Evolutionary conservation across 2,329 filamentous ascomycete genomes (phyloP), one percentile per base, ranked within the genome.

Genomic region (Talaromyces amestolkiae): DNA sequence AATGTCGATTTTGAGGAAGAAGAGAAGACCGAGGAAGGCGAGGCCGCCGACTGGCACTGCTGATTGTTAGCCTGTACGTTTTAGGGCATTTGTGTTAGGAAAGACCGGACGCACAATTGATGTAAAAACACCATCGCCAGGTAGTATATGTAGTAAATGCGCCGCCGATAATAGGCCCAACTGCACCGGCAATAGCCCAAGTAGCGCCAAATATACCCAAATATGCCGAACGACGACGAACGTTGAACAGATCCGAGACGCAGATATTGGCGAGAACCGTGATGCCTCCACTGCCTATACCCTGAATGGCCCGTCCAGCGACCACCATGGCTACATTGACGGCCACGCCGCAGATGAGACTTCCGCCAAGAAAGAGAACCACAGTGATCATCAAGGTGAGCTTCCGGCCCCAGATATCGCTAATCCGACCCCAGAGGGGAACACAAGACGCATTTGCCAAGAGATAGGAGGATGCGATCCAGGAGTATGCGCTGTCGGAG

Each of bases 361-460:
- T 83, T 0, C 85, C 85, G 1, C 79, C 67, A 69, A 85, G 83
- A 74, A 87, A 87, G 2, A 85, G 74, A 33, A 68, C 75, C 2
- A 81, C 78, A 0, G 84, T 80, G 0, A 79, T 69, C 0, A 87
- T 72, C 3, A 87, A 67, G 27, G 86, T 79, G 0, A 81, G 81
- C 70, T 86, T 86, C 9, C 85, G 80, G 3, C 85, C 85, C 80
- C 81, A 87, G 45, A 87, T 86, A 67, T 87, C 85, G 1, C 80
- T 82, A 37, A 87, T 73, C n/a, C 37, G 37, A 24, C 66, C 66
- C 66, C 66, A 70, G 13, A 31, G 47, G 13, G 13, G 47, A 2
- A 31, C 47, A 13, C 22, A 51, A 31, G 47, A 27, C 24, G 47
- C 47, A 31, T 17, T 17, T 8, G 47, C 13, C 6, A 31, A 8